phyloP scores from a whole-genome alignment of 2,329 filamentous ascomycete genomes.

The Aspergillus floridensis region DNA sequence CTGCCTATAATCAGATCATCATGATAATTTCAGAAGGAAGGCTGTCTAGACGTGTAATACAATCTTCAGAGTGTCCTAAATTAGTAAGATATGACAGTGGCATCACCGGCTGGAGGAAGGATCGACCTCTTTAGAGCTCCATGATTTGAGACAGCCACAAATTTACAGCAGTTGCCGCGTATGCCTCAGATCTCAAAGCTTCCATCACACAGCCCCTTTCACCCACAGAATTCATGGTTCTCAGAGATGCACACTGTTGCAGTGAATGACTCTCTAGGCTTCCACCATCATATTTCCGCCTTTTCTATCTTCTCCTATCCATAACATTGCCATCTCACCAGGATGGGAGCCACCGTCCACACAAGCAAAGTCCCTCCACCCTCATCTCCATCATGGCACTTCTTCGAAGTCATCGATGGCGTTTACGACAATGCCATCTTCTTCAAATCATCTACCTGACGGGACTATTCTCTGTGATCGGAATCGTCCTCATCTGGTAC shows the following conservation, averaged over 20 bases:
- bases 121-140: neutral
- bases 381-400: constrained; percentile 22
- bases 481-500: constrained; percentile 30
- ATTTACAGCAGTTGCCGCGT: neutral
- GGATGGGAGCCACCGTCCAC: neutral
- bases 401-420: constrained; percentile 20
- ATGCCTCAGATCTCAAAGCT: neutral
- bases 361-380: neutral
- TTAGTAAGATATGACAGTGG: neutral
- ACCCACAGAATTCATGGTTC: neutral
- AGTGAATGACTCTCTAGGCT: neutral
- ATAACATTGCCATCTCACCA: neutral
- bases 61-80: neutral
- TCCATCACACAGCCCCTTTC: neutral
- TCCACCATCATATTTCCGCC: neutral
- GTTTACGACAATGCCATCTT: constrained; percentile 19
- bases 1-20: neutral
- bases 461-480: constrained; percentile 18
- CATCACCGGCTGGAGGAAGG: neutral
- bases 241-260: neutral
- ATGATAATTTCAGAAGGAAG: neutral
- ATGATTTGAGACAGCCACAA: neutral
- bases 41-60: neutral
- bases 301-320: neutral
- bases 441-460: constrained; percentile 23